Conservation (phyloP, 805 yeast genomes). For the Yarrowia phangngaensis region DNA sequence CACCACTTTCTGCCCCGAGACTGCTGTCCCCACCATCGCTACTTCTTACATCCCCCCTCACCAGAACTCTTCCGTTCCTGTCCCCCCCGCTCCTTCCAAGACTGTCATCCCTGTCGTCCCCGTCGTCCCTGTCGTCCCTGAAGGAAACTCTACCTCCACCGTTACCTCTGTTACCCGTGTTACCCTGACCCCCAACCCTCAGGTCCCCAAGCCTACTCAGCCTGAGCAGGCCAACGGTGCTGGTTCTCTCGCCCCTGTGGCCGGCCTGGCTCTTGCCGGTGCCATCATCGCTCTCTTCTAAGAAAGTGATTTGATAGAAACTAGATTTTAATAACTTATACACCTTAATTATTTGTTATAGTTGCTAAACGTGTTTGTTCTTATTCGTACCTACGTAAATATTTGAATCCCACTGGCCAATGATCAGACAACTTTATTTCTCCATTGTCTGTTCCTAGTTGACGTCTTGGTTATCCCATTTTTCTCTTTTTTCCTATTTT, state of each 20-base stretch:
- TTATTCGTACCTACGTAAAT: too few relatives aligned
- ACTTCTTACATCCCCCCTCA: conserved; percentile 12
- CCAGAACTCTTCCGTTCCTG: conserved; percentile 21
- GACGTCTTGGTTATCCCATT: too few relatives aligned
- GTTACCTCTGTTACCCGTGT: conserved; percentile 26
- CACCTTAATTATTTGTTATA: conserved; percentile 21
- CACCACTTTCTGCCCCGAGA: conserved; percentile 27
- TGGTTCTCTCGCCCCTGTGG: conserved; percentile 23
- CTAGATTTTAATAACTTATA: conserved; percentile 23
- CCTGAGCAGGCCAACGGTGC: conserved; percentile 27
- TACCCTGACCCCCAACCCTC: conserved; percentile 23
- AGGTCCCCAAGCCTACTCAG: conserved; percentile 15
- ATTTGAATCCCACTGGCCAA: too few relatives aligned
- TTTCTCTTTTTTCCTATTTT: too few relatives aligned
- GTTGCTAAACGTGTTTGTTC: too few relatives aligned
- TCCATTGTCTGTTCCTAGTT: too few relatives aligned
- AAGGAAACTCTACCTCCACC: conserved; percentile 25
- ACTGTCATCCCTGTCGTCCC: conserved; percentile 20
- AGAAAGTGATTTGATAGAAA: neutral
- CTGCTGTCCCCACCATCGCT: conserved; percentile 23
- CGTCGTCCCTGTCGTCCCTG: conserved; percentile 22
- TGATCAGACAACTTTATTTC: too few relatives aligned
- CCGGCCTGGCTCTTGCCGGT: conserved; percentile 27
- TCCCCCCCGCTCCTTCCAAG: conserved; percentile 12
- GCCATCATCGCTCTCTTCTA: conserved; percentile 24